These are phyloP conservation scores for Rhazya stricta DNA, from an alignment of 257 asterid species.

Conservation along the genomic window DNA sequence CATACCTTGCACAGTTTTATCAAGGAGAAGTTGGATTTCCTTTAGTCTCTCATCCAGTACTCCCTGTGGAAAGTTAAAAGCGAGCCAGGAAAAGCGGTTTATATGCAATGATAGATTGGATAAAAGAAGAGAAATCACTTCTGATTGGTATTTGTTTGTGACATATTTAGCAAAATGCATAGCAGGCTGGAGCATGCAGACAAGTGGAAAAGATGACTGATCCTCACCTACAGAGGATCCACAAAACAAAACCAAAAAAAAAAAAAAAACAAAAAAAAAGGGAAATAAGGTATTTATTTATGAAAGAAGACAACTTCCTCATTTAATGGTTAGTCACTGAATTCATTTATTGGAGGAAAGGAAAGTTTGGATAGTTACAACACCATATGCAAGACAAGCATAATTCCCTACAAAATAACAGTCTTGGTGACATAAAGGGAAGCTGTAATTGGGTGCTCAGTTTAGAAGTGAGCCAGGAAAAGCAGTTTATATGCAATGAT, in stretches of 20 bases:
- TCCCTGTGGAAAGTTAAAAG: conserved; percentile 35
- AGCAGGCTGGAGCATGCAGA: not conserved
- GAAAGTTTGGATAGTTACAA: not conserved
- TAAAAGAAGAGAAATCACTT: not conserved
- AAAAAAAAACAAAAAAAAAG: too few species aligned
- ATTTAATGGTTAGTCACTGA: not conserved
- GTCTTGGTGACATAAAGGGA: not conserved
- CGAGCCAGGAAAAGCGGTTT: not conserved
- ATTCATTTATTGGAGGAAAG: not conserved
- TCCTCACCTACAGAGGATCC: not conserved
- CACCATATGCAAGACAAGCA: not conserved
- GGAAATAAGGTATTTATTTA: not conserved
- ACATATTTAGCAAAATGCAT: not conserved
- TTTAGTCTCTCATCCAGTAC: conserved; percentile 48
- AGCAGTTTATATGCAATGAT: not conserved
- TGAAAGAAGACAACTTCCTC: not conserved
- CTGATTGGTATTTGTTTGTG: too few species aligned
- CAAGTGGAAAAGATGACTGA: not conserved
- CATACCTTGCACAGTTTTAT: conserved; percentile 85
- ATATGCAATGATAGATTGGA: not conserved
- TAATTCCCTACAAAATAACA: not conserved
- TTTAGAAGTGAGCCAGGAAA: too few species aligned
- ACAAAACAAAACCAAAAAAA: too few species aligned
- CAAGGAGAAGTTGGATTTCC: conserved; percentile 67
- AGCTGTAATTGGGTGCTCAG: not conserved